phyloP scores from a whole-genome alignment of 495 filamentous ascomycete genomes.

The Penicillium cosmopolitanum region DNA sequence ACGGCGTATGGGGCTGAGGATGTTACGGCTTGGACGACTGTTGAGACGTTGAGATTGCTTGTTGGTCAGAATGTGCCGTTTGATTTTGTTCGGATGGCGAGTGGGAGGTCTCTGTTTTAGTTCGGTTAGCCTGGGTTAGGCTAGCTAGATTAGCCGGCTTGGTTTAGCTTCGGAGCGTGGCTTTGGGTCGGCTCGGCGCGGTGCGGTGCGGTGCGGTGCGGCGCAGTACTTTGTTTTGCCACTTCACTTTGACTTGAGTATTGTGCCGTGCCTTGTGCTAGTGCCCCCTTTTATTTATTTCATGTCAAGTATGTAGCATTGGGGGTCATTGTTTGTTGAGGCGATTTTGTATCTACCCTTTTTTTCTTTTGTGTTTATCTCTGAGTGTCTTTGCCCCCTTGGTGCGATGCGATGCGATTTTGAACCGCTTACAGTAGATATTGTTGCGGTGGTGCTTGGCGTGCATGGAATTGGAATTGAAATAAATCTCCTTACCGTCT shows the following conservation, averaged over 20 bases:
- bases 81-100: constrained; percentile 80
- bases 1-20: constrained; percentile 78
- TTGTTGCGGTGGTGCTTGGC: neutral
- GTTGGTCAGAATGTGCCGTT: constrained; percentile 86
- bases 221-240: too few species aligned
- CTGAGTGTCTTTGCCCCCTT: too few species aligned
- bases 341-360: too few species aligned
- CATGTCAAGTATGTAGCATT: neutral
- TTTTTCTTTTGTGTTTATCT: too few species aligned
- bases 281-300: too few species aligned
- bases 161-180: neutral
- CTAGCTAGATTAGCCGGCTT: neutral
- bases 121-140: constrained; percentile 2
- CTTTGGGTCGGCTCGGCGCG: too few species aligned
- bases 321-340: neutral
- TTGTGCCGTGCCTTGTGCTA: too few species aligned
- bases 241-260: too few species aligned
- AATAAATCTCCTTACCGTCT: too few species aligned
- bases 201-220: too few species aligned
- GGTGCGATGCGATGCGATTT: constrained; percentile 7
- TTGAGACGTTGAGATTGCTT: constrained; percentile 74
- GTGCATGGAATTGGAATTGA: too few species aligned
- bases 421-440: constrained; percentile 3
- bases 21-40: constrained; percentile 79
- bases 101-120: constrained; percentile 69